Conservation (phyloP, 257 asterid species). For the Capsicum pubescens region DNA sequence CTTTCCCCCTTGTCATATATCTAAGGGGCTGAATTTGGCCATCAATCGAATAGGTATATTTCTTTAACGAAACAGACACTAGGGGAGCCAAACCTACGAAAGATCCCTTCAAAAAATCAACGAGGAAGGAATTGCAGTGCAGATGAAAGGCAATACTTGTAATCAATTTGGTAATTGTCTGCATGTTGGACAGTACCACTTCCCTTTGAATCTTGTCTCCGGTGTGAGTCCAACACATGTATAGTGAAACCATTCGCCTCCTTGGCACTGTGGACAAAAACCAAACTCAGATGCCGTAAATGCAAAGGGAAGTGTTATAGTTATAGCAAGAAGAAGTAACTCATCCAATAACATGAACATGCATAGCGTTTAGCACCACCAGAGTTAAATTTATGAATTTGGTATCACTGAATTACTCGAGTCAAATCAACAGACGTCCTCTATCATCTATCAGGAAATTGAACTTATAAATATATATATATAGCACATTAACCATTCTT, state of each 20-base stretch:
- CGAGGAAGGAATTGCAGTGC: neutral
- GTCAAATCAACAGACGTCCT: neutral
- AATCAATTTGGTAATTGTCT: slow-evolving; percentile 46
- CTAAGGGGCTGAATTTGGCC: neutral
- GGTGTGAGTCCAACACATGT: slow-evolving; percentile 96
- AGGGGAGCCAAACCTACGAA: neutral
- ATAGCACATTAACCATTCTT: neutral
- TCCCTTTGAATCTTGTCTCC: slow-evolving; percentile 92
- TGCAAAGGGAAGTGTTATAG: neutral
- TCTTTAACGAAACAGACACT: neutral
- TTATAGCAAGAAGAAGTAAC: neutral
- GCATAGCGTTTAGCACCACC: neutral
- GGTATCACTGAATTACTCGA: neutral
- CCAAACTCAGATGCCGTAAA: slow-evolving; percentile 27
- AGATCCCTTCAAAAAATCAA: neutral
- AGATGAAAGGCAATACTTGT: neutral
- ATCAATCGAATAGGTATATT: neutral
- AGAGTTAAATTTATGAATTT: neutral
- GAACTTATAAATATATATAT: too few species aligned
- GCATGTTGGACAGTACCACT: slow-evolving; percentile 99
- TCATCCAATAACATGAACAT: neutral
- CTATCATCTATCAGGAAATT: neutral
- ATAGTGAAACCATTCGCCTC: slow-evolving; percentile 99
- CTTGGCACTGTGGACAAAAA: slow-evolving; percentile 73
- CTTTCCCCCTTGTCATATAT: neutral